Conservation (phyloP, 2,329 filamentous ascomycete genomes). For the Botrytis galanthina region DNA sequence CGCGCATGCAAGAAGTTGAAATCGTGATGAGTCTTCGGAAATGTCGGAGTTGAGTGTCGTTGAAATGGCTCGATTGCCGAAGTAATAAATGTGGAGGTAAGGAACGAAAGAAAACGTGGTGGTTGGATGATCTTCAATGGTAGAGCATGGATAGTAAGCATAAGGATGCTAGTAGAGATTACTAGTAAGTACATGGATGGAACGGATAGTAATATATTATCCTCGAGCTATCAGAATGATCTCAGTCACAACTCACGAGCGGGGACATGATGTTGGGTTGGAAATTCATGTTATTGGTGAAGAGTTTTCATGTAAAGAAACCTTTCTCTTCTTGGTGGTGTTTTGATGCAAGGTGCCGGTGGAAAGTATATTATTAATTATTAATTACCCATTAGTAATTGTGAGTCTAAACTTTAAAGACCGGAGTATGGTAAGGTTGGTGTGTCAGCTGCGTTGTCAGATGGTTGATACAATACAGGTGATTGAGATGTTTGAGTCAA, state of each 20-base stretch:
- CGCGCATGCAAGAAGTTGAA: neutral
- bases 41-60: constrained; percentile 11
- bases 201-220: neutral
- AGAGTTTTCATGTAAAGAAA: neutral
- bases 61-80: constrained; percentile 7
- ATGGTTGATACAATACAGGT: neutral
- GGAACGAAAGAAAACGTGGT: constrained; percentile 3
- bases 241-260: neutral
- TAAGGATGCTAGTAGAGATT: neutral
- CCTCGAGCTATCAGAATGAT: neutral
- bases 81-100: neutral
- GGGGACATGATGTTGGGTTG: neutral
- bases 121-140: constrained; percentile 15
- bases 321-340: constrained; percentile 1
- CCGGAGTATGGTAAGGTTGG: neutral
- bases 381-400: neutral
- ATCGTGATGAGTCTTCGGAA: constrained; percentile 10
- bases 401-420: neutral
- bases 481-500: neutral
- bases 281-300: neutral
- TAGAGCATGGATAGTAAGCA: constrained; percentile 1
- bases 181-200: neutral
- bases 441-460: neutral
- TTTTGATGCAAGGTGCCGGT: neutral
- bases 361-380: neutral